phyloP scores from a whole-genome alignment of 176 grass and related monocot genomes.

The Dactylis glomerata region DNA sequence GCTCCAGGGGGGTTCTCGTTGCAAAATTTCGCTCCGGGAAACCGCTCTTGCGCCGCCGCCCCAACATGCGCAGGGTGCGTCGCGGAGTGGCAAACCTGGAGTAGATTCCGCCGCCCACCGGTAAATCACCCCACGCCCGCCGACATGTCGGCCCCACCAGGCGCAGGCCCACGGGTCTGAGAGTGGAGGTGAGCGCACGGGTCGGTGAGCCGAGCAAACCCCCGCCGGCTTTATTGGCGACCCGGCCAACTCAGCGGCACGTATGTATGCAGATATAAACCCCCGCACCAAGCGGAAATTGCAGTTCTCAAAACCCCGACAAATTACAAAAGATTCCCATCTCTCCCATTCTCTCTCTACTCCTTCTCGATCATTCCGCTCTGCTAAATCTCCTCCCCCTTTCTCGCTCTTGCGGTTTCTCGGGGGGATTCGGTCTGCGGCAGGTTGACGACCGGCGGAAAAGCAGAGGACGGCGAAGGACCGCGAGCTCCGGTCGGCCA shows the following conservation, averaged over 20 bases:
- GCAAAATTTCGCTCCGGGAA: background rate
- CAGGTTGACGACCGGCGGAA: background rate
- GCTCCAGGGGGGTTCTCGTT: background rate
- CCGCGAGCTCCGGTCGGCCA: background rate
- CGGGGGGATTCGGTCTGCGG: background rate
- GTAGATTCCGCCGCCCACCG: background rate
- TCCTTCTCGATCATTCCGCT: background rate
- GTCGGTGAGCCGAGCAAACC: background rate
- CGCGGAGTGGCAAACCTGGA: background rate
- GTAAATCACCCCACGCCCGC: background rate
- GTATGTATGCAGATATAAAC: constrained; percentile 42
- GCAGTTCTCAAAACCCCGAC: background rate
- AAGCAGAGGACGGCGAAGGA: background rate
- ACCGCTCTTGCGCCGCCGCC: background rate
- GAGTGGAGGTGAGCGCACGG: background rate
- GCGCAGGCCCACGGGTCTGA: rapidly evolving
- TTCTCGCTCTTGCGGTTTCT: background rate
- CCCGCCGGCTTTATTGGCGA: constrained; percentile 3
- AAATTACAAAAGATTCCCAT: constrained; percentile 14
- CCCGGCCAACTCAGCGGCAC: constrained; percentile 39
- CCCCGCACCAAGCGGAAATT: background rate
- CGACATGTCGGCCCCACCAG: rapidly evolving
- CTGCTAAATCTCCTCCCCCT: background rate
- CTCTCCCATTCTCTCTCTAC: background rate
- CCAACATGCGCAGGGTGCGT: background rate